phyloP scores from a whole-genome alignment of 352 stramenopile genomes.

The Globisporangium recalcitrans region DNA sequence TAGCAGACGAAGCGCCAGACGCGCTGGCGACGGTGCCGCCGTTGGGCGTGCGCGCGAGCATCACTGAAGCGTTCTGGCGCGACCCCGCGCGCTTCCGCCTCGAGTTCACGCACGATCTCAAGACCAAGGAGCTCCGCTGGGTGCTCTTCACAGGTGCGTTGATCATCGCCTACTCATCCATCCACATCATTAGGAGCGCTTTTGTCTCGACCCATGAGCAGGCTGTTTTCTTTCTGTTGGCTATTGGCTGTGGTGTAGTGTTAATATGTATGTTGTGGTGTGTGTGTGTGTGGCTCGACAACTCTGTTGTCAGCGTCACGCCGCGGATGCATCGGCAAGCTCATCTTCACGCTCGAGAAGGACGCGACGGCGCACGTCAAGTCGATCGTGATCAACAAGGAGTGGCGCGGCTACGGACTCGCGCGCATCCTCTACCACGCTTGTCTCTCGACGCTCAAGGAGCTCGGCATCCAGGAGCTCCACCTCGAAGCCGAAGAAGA shows the following conservation, averaged over 20 bases:
- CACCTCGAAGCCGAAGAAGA: constrained; percentile 68
- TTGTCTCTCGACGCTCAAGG: constrained; percentile 53
- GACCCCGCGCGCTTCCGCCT: constrained; percentile 55
- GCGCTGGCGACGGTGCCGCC: not conserved
- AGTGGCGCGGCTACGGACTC: constrained; percentile 65
- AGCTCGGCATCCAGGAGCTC: constrained; percentile 47
- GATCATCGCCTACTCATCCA: too few relatives aligned
- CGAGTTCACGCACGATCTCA: constrained; percentile 60
- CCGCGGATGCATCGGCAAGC: constrained; percentile 66
- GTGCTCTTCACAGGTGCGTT: constrained; percentile 77
- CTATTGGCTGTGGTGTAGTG: not conserved
- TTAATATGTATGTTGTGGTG: not conserved
- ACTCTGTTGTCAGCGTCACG: constrained; percentile 23
- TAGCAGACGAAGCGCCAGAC: not conserved
- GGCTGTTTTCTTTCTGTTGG: not conserved
- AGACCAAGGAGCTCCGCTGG: constrained; percentile 75
- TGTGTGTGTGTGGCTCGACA: not conserved
- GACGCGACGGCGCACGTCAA: constrained; percentile 63
- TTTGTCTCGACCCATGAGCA: not conserved
- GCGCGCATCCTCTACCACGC: constrained; percentile 76
- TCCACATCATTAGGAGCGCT: not conserved
- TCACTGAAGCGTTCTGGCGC: constrained; percentile 41
- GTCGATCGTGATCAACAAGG: constrained; percentile 60
- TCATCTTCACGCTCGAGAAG: constrained; percentile 77
- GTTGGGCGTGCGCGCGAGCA: constrained; percentile 26